A percentile compares a stretch with the other conserved stretches of the same genome.
Evolutionary conservation across 768 basidiomycete genomes (phyloP).

Genomic region (Crepidotus variabilis): DNA sequence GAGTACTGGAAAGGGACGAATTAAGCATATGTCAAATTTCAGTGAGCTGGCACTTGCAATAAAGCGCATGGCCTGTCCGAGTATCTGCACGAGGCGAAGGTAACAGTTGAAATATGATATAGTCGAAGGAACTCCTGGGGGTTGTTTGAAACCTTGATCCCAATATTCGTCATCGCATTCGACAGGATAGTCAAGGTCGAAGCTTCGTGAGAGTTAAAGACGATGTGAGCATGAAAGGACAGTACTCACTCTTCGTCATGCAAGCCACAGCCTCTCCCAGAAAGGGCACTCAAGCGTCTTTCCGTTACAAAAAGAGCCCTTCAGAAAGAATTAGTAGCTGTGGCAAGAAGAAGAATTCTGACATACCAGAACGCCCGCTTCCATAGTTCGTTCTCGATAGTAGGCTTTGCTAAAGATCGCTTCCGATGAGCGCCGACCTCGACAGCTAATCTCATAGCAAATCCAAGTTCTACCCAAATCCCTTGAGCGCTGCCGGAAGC

Average conservation of each 20-base stretch:
- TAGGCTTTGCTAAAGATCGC: slow-evolving; percentile 24
- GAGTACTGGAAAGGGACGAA: slow-evolving; percentile 47
- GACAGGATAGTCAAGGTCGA: slow-evolving; percentile 59
- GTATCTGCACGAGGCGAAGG: slow-evolving; percentile 54
- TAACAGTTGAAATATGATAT: slow-evolving; percentile 50
- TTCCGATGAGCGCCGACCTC: slow-evolving; percentile 65
- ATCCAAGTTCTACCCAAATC: slow-evolving; percentile 58
- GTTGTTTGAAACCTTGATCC: slow-evolving; percentile 62
- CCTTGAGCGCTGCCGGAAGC: slow-evolving; percentile 47
- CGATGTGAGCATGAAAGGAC: background rate
- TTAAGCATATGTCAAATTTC: slow-evolving; percentile 16
- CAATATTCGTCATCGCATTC: slow-evolving; percentile 67
- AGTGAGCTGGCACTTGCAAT: slow-evolving; percentile 29
- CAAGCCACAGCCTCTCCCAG: slow-evolving; percentile 65
- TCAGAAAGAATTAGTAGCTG: background rate
- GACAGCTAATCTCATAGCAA: slow-evolving; percentile 62
- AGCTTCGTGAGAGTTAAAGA: slow-evolving; percentile 31
- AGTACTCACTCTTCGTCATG: slow-evolving; percentile 63
- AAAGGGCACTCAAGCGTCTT: slow-evolving; percentile 33
- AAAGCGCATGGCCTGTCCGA: slow-evolving; percentile 51
- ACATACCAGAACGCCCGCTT: slow-evolving; percentile 56
- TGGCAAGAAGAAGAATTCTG: background rate
- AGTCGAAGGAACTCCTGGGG: slow-evolving; percentile 45
- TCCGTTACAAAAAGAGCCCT: slow-evolving; percentile 42
- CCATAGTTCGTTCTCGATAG: slow-evolving; percentile 61